phyloP scores from a whole-genome alignment of 805 yeast genomes.

The Nakazawaea sp. region DNA sequence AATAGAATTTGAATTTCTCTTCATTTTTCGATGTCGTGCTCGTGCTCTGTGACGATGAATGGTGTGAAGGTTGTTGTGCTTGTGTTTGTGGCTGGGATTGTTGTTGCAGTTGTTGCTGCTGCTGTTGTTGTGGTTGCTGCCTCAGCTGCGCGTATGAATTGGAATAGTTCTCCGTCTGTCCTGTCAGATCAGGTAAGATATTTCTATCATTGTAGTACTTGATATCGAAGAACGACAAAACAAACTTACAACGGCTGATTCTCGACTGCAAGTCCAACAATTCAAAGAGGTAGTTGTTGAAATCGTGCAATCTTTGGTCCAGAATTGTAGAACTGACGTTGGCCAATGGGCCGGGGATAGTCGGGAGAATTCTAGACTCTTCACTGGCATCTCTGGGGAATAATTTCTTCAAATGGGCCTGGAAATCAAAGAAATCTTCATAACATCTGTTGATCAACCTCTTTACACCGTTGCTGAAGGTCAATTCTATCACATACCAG shows the following conservation, averaged over 20 bases:
- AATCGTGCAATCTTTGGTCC: slow-evolving; percentile 45
- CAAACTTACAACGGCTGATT: slow-evolving; percentile 64
- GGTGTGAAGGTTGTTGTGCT: slow-evolving; percentile 4
- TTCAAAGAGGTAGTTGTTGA: slow-evolving; percentile 44
- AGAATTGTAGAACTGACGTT: slow-evolving; percentile 73
- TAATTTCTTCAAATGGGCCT: slow-evolving; percentile 69
- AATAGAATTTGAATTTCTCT: slow-evolving; percentile 64
- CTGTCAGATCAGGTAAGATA: not conserved
- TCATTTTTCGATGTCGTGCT: not conserved
- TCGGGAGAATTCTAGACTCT: slow-evolving; percentile 79
- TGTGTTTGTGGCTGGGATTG: slow-evolving; percentile 4
- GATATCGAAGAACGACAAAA: slow-evolving; percentile 63
- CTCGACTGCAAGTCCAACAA: slow-evolving; percentile 69
- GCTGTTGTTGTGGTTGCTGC: slow-evolving; percentile 5
- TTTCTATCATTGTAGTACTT: slow-evolving; percentile 46
- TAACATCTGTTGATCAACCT: slow-evolving; percentile 46
- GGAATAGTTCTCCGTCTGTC: not conserved
- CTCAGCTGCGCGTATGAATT: not conserved
- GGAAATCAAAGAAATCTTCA: slow-evolving; percentile 94
- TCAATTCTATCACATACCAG: slow-evolving; percentile 8
- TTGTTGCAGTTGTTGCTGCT: too few relatives aligned
- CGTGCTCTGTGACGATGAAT: slow-evolving; percentile 1
- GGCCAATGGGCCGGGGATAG: slow-evolving; percentile 93
- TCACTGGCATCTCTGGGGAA: slow-evolving; percentile 89
- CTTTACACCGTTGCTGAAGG: slow-evolving; percentile 5